Evolutionary conservation across 2,329 filamentous ascomycete species (phyloP).

Genomic region (Proliferodiscus dingleyae): DNA sequence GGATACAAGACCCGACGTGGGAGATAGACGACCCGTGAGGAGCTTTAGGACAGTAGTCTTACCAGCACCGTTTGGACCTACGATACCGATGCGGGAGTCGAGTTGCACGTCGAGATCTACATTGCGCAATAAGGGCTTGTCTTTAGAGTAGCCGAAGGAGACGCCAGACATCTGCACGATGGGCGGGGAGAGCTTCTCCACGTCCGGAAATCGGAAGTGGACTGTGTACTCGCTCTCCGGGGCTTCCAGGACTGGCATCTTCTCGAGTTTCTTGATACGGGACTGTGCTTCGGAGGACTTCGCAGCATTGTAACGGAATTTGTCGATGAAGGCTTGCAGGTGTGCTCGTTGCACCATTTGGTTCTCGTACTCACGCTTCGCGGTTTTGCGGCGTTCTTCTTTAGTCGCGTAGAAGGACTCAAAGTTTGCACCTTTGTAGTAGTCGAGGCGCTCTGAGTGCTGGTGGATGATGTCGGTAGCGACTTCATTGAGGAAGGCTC

Average conservation of each 20-base stretch:
- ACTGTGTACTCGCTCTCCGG: constrained; percentile 94
- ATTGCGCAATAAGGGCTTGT: constrained; percentile 74
- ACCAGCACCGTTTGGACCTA: constrained; percentile 97
- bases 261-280: constrained; percentile 97
- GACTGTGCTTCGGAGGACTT: constrained; percentile 98
- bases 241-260: constrained; percentile 85
- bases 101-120: constrained; percentile 96
- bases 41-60: constrained; percentile 98
- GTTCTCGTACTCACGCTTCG: constrained; percentile 96
- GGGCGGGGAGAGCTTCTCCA: constrained; percentile 94
- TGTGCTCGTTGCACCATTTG: constrained; percentile 93
- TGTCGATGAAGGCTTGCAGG: constrained; percentile 97
- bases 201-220: constrained; percentile 94
- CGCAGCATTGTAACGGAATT: constrained; percentile 98
- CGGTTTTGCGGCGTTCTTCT: constrained; percentile 94
- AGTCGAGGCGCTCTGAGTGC: constrained; percentile 93
- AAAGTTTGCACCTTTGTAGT: constrained; percentile 97
- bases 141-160: constrained; percentile 78
- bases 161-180: constrained; percentile 97
- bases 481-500: constrained; percentile 97
- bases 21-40: constrained; percentile 79
- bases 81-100: constrained; percentile 96
- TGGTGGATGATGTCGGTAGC: constrained; percentile 99
- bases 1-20: constrained; percentile 76
- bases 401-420: constrained; percentile 96